These are phyloP conservation scores for Solanum bulbocastanum DNA, from an alignment of 257 asterid genomes.

Conservation along the genomic window DNA sequence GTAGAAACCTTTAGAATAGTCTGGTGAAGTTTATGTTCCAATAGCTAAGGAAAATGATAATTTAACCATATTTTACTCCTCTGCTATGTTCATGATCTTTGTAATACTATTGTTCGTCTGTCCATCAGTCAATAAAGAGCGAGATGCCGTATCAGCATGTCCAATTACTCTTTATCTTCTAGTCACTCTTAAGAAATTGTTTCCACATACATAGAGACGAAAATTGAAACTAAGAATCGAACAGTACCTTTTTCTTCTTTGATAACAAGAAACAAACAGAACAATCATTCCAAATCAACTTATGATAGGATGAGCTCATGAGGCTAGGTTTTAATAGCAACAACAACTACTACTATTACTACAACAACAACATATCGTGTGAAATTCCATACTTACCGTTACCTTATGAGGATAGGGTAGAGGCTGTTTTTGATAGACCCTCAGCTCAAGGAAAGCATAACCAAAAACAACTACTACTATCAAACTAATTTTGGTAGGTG, in stretches of 20 bases:
- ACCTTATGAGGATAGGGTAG: background rate
- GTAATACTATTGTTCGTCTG: background rate
- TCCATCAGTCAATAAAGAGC: background rate
- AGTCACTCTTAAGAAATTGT: background rate
- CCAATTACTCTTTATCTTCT: background rate
- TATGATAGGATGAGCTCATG: background rate
- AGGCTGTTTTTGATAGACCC: background rate
- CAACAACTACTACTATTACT: background rate
- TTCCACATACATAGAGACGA: background rate
- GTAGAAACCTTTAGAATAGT: background rate
- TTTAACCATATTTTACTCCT: background rate
- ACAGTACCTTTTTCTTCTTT: background rate
- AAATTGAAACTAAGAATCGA: background rate
- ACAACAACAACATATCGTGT: background rate
- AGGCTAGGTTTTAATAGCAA: background rate
- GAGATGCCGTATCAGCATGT: background rate
- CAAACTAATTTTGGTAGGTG: background rate
- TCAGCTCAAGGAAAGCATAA: background rate
- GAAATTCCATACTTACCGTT: background rate
- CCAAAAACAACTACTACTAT: background rate
- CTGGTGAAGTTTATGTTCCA: background rate
- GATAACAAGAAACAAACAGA: background rate
- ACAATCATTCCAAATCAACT: background rate
- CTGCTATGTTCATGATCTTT: background rate
- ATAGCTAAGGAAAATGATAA: background rate